phyloP scores from a whole-genome alignment of 2,329 filamentous ascomycete genomes.

The Acrocalymma vagum region DNA sequence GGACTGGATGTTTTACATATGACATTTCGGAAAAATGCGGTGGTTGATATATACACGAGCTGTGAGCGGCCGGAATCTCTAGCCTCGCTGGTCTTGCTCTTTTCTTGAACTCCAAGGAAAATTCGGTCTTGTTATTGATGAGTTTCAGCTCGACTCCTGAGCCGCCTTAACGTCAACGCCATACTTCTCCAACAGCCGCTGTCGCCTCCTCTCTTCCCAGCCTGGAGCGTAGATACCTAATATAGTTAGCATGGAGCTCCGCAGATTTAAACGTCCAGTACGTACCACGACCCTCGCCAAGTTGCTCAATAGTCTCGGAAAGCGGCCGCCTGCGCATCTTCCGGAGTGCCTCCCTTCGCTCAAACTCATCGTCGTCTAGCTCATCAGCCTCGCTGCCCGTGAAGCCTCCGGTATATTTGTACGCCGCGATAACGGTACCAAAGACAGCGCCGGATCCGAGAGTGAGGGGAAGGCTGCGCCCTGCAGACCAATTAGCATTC shows the following conservation, averaged over 20 bases:
- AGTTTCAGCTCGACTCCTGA: slow-evolving; percentile 28
- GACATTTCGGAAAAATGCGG: too few species aligned
- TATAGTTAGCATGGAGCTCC: slow-evolving; percentile 19
- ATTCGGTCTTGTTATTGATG: slow-evolving; percentile 13
- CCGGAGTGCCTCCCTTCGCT: slow-evolving; percentile 77
- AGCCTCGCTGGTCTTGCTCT: slow-evolving; percentile 17
- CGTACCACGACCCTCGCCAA: slow-evolving; percentile 89
- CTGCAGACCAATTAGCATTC: slow-evolving; percentile 49
- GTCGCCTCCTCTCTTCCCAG: slow-evolving; percentile 83
- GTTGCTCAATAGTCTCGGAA: slow-evolving; percentile 80
- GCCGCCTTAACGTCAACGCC: slow-evolving; percentile 74
- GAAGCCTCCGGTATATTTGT: slow-evolving; percentile 72
- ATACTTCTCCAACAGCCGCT: slow-evolving; percentile 86
- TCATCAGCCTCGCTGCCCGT: slow-evolving; percentile 64
- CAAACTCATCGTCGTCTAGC: slow-evolving; percentile 75
- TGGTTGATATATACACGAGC: slow-evolving; percentile 32
- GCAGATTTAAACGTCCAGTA: slow-evolving; percentile 6
- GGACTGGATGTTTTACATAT: too few species aligned
- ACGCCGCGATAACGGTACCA: slow-evolving; percentile 67
- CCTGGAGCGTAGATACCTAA: slow-evolving; percentile 81
- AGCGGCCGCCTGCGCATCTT: slow-evolving; percentile 77
- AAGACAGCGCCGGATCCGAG: slow-evolving; percentile 72
- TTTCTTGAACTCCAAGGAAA: slow-evolving; percentile 32
- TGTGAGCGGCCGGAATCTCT: slow-evolving; percentile 15
- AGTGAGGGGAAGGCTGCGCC: slow-evolving; percentile 73